phyloP scores from a whole-genome alignment of 2,329 filamentous ascomycete genomes.

The Ceratocystiopsis minuta region DNA sequence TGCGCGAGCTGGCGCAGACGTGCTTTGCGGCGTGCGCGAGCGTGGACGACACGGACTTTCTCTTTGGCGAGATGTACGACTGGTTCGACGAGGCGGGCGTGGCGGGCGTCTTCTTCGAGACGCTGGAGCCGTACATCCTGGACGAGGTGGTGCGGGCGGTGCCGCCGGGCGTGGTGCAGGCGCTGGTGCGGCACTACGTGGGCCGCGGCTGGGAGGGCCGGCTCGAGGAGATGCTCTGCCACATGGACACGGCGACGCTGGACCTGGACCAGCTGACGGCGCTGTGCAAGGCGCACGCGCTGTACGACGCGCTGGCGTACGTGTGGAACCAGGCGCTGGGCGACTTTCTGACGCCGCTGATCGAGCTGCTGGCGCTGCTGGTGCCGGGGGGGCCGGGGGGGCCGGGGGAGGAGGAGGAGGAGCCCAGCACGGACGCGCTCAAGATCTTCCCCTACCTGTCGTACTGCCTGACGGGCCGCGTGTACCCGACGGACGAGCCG shows the following conservation, averaged over 20 bases:
- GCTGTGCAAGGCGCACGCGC: constrained; percentile 75
- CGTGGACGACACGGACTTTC: constrained; percentile 60
- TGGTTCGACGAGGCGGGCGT: constrained; percentile 66
- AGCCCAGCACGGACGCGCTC: constrained; percentile 51
- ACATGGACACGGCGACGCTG: constrained; percentile 75
- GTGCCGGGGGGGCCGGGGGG: constrained; percentile 36
- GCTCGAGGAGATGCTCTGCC: constrained; percentile 86
- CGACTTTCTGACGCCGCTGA: constrained; percentile 81
- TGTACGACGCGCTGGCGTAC: constrained; percentile 92
- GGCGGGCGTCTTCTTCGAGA: constrained; percentile 67
- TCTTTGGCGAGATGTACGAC: constrained; percentile 83
- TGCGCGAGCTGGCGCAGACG: constrained; percentile 62
- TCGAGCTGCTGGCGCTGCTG: constrained; percentile 61
- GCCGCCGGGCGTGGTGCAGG: constrained; percentile 71
- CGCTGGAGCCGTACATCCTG: constrained; percentile 73
- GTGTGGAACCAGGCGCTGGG: constrained; percentile 84
- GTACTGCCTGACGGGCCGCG: constrained; percentile 70
- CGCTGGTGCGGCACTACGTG: constrained; percentile 67
- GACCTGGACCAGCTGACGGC: constrained; percentile 86
- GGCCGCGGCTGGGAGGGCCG: constrained; percentile 55
- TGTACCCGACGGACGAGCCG: constrained; percentile 72
- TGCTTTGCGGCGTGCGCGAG: constrained; percentile 71
- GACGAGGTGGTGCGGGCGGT: constrained; percentile 56
- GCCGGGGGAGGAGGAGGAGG: constrained; percentile 32
- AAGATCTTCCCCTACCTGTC: constrained; percentile 94